A percentile compares a stretch with the other conserved stretches of the same genome.
Conservation (phyloP, 371 early-diverging fungal species). For the Nematocida ausubeli region DNA sequence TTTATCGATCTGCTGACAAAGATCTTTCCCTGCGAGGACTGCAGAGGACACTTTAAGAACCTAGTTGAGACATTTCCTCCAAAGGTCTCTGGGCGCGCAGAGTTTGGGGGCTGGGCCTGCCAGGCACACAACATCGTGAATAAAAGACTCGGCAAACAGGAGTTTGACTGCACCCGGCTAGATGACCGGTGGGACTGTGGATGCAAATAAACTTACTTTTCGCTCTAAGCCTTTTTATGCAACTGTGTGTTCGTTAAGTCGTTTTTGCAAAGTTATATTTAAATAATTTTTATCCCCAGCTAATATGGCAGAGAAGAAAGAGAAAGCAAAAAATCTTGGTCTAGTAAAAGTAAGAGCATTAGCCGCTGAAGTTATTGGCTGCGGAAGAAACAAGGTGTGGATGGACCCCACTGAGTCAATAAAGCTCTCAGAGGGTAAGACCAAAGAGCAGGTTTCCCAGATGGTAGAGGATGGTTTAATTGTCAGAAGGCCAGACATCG, state of each 20-base stretch:
- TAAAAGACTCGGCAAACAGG: conserved; percentile 76
- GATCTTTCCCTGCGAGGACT: conserved; percentile 87
- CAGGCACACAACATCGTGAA: conserved; percentile 92
- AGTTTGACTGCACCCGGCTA: conserved; percentile 84
- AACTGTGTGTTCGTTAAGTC: neutral
- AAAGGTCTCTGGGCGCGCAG: conserved; percentile 72
- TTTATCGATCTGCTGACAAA: conserved; percentile 78
- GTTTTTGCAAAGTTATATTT: conserved; percentile 40
- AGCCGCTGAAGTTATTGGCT: conserved; percentile 91
- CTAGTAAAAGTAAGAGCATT: conserved; percentile 67
- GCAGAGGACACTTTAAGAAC: conserved; percentile 71
- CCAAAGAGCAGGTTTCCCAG: conserved; percentile 83
- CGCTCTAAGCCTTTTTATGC: neutral
- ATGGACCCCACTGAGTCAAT: conserved; percentile 92
- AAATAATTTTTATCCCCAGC: conserved; percentile 38
- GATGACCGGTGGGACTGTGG: conserved; percentile 81
- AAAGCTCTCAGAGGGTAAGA: conserved; percentile 90
- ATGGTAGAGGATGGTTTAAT: conserved; percentile 91
- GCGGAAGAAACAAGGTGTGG: conserved; percentile 98
- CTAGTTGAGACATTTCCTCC: conserved; percentile 78
- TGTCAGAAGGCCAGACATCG: conserved; percentile 84
- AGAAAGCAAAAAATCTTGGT: conserved; percentile 49
- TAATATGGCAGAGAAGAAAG: conserved; percentile 53
- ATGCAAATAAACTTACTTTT: conserved; percentile 44
- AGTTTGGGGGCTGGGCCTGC: conserved; percentile 82